Conservation (phyloP, 129 eudicot genomes). For the Centaurea solstitialis region DNA sequence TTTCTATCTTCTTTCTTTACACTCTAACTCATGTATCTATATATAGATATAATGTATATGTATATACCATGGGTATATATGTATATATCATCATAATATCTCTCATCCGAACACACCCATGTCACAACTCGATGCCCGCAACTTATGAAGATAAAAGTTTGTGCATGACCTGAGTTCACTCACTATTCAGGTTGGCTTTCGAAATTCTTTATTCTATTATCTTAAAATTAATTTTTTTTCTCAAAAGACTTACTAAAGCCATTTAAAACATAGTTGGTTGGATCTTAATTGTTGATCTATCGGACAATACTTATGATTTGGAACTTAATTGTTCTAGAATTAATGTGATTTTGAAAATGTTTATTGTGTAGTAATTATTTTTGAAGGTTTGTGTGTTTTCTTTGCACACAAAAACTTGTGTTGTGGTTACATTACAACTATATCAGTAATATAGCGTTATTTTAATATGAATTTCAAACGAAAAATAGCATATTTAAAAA, state of each 20-base stretch:
- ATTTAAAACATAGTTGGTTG: background rate
- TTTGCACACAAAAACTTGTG: background rate
- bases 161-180: background rate
- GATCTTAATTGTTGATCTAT: background rate
- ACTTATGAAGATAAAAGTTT: background rate
- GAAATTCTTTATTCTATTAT: background rate
- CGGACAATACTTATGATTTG: background rate
- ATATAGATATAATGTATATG: background rate
- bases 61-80: background rate
- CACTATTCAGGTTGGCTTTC: background rate
- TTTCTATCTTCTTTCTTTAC: background rate
- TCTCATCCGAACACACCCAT: background rate
- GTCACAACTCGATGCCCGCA: background rate
- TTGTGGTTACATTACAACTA: background rate
- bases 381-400: background rate
- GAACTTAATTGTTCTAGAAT: background rate
- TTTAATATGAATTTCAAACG: too few species aligned
- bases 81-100: background rate
- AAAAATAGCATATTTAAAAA: too few species aligned
- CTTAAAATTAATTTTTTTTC: background rate
- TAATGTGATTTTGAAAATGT: background rate
- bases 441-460: too few species aligned
- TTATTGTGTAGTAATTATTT: background rate
- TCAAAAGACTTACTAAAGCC: background rate
- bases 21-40: background rate